Evolutionary conservation across 495 filamentous ascomycete species (phyloP), one percentile per base, ranked within the genome.

Genomic region (Penicillium waksmanii): DNA sequence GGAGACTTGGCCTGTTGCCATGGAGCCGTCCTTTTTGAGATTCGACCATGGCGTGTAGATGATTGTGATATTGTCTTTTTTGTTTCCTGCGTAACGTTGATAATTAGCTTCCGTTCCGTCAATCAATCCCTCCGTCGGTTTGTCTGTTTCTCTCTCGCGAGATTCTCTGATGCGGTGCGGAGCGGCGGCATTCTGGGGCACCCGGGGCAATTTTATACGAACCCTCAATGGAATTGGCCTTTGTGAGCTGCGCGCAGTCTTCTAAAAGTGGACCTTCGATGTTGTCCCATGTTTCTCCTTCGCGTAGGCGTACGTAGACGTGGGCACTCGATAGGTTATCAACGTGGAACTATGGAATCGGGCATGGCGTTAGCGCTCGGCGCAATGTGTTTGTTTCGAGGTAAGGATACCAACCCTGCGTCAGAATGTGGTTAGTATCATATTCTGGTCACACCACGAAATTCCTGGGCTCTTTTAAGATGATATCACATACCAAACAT

Each of bases 21-120:
- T 98, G 66, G 85, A 89, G n/a, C 93, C 93, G 64, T 95, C 91
- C 70, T 98, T 98, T 72, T 89, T 87, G 6, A 98, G 87, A 69
- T 98, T 98, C 42, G 91, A 90, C 96, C 96, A 98, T 18, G 95
- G 96, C 3, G 95, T 98, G 75, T 98, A 98, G 64, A 98, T 93
- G 56, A 98, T 76, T 15, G 90, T 96, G 59, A 98, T 82, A 74
- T 98, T 98, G 67, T 98, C 95, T 77, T 97, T 97, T 77, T 98
- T 98, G 77, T 98, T 98, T 57, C 95, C 89, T 91, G 27, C 8
- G 27, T 8, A 4, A 23, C 23, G 23, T 23, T 3, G 23, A 3
- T 23, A 23, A 23, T 23, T 23, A 23, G 23, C 21, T 21, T 21
- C 21, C 21, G 21, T 21, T 21, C 21, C 21, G 3, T 21, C 21